A percentile compares a stretch with the other conserved stretches of the same genome.
Evolutionary conservation across 306 rosid species (phyloP).

Genomic region (Lupinus albus): DNA sequence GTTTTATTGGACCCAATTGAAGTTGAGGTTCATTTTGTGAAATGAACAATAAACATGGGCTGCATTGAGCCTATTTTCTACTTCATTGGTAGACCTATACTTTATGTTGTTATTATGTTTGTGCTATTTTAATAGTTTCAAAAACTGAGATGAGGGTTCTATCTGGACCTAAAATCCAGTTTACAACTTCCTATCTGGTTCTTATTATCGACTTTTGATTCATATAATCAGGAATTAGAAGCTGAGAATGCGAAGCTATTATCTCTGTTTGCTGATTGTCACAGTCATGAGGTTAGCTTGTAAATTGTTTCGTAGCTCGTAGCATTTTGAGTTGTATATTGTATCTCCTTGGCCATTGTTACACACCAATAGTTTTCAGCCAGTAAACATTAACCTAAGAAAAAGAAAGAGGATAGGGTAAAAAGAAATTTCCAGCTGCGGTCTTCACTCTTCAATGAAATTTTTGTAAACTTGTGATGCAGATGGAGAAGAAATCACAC

Average conservation of each 20-base stretch:
- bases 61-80: background rate
- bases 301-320: slow-evolving; percentile 2
- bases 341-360: slow-evolving; percentile 17
- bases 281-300: slow-evolving; percentile 56
- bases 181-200: background rate
- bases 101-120: slow-evolving; percentile 8
- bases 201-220: slow-evolving; percentile 17
- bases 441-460: slow-evolving; percentile 21
- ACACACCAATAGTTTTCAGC: background rate
- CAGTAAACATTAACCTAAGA: background rate
- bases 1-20: background rate
- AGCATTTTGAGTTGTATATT: background rate
- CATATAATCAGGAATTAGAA: slow-evolving; percentile 61
- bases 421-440: slow-evolving; percentile 1
- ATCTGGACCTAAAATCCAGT: slow-evolving; percentile 5
- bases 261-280: slow-evolving; percentile 59
- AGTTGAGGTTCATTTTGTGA: background rate
- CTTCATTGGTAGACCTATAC: background rate
- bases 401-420: background rate
- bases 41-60: background rate
- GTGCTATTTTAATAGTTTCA: background rate
- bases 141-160: slow-evolving; percentile 3
- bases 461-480: slow-evolving; percentile 46
- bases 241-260: slow-evolving; percentile 63
- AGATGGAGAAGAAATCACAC: slow-evolving; percentile 51